Evolutionary conservation across 2,329 filamentous ascomycete genomes (phyloP).

Genomic region (Diplodia scrobiculata): DNA sequence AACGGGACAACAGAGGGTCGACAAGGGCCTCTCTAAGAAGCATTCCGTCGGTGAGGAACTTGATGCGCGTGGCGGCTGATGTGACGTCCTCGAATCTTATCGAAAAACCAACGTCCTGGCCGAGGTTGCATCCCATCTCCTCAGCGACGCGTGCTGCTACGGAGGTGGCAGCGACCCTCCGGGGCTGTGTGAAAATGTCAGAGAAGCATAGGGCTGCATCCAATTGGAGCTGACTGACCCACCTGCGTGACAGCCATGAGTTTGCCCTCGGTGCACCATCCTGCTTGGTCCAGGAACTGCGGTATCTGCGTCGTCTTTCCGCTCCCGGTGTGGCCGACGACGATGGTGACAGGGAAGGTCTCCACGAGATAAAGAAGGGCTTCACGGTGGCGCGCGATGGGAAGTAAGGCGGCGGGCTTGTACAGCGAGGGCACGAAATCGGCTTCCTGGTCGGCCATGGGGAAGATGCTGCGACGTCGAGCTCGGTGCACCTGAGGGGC

Average conservation of each 20-base stretch:
- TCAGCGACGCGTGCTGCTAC: constrained; percentile 87
- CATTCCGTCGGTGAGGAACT: constrained; percentile 92
- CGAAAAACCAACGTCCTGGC: constrained; percentile 84
- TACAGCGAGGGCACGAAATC: constrained; percentile 76
- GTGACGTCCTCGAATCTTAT: constrained; percentile 91
- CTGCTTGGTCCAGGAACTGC: constrained; percentile 82
- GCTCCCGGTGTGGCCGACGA: constrained; percentile 91
- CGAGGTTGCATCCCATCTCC: constrained; percentile 81
- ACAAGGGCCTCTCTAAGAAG: constrained; percentile 89
- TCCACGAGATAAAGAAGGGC: constrained; percentile 84
- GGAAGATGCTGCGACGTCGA: neutral
- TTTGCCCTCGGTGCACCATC: constrained; percentile 85
- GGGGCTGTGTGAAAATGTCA: constrained; percentile 60
- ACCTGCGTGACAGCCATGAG: constrained; percentile 88
- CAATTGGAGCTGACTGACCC: constrained; percentile 43
- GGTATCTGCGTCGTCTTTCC: constrained; percentile 96
- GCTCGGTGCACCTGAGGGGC: constrained; percentile 12
- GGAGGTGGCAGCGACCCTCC: constrained; percentile 86
- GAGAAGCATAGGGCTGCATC: constrained; percentile 1
- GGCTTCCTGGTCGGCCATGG: constrained; percentile 44
- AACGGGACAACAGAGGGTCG: constrained; percentile 84
- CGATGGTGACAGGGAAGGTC: constrained; percentile 78
- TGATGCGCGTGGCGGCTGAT: constrained; percentile 80
- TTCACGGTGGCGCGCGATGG: constrained; percentile 81
- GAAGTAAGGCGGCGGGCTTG: constrained; percentile 79